Evolutionary conservation across 306 rosid species (phyloP).

Genomic region (Cucumis hystrix): DNA sequence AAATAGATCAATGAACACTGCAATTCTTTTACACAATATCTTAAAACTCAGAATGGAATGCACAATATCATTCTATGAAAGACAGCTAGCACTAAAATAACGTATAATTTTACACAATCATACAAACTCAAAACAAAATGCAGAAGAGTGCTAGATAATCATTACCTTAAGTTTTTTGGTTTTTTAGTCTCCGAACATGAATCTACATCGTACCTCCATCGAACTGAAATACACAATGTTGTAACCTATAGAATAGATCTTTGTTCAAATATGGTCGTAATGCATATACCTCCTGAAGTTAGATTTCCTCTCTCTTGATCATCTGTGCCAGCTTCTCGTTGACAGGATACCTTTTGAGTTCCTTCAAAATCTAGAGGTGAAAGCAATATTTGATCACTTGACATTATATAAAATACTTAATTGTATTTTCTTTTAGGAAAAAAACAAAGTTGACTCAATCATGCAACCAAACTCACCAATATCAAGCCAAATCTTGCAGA

Average conservation of each 20-base stretch:
- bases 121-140: not conserved
- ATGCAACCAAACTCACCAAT: conserved; percentile 92
- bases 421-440: not conserved
- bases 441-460: conserved; percentile 48
- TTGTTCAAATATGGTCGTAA: too few species aligned
- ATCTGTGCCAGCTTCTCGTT: conserved; percentile 91
- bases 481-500: conserved; percentile 94
- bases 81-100: not conserved
- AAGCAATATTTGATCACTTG: not conserved
- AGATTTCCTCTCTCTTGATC: conserved; percentile 70
- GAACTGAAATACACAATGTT: too few species aligned
- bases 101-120: not conserved
- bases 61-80: too few species aligned
- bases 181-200: conserved; percentile 32
- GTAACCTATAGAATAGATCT: too few species aligned
- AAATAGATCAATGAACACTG: too few species aligned
- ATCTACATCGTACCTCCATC: too few species aligned
- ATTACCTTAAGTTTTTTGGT: conserved; percentile 93
- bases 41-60: too few species aligned
- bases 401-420: not conserved
- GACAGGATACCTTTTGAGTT: conserved; percentile 70
- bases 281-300: conserved; percentile 82
- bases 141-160: not conserved
- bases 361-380: conserved; percentile 60
- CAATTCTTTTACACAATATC: too few species aligned